phyloP scores from a whole-genome alignment of 768 basidiomycete species.

The Lentinus tigrinus region DNA sequence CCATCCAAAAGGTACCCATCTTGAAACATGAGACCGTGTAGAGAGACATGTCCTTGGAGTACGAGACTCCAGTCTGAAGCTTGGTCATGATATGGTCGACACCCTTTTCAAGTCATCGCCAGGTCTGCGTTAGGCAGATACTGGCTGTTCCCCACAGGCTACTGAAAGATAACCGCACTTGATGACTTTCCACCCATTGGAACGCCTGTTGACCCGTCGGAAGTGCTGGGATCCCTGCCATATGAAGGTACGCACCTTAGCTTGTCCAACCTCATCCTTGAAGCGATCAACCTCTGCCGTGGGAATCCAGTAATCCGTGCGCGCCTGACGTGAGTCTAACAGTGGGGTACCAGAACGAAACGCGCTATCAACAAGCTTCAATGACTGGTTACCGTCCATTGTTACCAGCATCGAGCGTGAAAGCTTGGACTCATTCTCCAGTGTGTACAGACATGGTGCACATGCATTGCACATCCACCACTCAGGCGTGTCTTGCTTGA shows the following conservation, averaged over 20 bases:
- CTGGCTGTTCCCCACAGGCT: constrained; percentile 17
- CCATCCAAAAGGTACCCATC: too few species aligned
- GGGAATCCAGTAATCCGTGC: constrained; percentile 7
- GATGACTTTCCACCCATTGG: too few species aligned
- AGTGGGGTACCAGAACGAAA: neutral
- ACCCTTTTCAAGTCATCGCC: constrained; percentile 82
- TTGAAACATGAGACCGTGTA: constrained; percentile 96
- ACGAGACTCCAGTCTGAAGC: constrained; percentile 84
- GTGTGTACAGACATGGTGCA: constrained; percentile 26
- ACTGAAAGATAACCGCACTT: too few species aligned
- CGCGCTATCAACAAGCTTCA: constrained; percentile 16
- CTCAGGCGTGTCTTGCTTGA: constrained; percentile 18
- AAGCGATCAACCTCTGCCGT: constrained; percentile 17
- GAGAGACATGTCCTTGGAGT: constrained; percentile 82
- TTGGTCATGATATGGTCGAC: constrained; percentile 94
- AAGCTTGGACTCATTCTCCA: constrained; percentile 7
- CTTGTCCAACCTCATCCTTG: constrained; percentile 19
- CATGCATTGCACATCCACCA: constrained; percentile 29
- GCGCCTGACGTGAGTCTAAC: neutral
- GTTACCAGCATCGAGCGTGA: constrained; percentile 17
- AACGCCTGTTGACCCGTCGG: too few species aligned
- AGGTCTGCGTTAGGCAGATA: constrained; percentile 59
- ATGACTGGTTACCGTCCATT: constrained; percentile 22
- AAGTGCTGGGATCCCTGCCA: neutral
- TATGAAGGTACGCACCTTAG: constrained; percentile 1